Conservation (phyloP, 352 stramenopile genomes). For the Phytophthora multivora region DNA sequence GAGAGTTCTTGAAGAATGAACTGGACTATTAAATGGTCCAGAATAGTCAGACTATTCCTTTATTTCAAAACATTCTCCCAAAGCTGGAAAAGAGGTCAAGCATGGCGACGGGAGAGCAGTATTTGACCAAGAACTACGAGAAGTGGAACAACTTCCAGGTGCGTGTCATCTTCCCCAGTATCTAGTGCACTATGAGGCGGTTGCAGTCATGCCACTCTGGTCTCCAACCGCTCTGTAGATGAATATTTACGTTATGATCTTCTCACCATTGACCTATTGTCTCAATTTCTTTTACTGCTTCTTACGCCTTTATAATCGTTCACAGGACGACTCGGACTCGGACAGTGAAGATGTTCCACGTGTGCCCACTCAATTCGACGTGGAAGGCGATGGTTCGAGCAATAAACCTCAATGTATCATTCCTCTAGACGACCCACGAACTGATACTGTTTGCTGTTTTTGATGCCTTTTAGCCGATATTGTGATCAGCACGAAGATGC, state of each 20-base stretch:
- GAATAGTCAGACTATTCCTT: background rate
- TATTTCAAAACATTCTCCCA: background rate
- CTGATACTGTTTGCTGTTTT: constrained; percentile 1
- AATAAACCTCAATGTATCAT: constrained; percentile 1
- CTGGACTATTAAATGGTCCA: background rate
- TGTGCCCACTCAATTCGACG: constrained; percentile 82
- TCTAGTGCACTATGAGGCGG: background rate
- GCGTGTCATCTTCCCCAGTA: background rate
- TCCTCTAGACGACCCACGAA: background rate
- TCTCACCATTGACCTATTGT: background rate
- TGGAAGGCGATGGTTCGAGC: constrained; percentile 73
- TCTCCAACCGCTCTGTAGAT: constrained; percentile 3
- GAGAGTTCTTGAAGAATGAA: background rate
- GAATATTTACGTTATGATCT: background rate
- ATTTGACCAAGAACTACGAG: constrained; percentile 88
- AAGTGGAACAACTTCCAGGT: constrained; percentile 90
- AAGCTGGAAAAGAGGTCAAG: background rate
- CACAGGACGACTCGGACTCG: constrained; percentile 68
- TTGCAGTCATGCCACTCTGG: background rate
- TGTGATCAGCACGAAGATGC: constrained; percentile 75
- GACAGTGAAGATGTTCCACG: constrained; percentile 59
- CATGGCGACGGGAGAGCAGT: constrained; percentile 65
- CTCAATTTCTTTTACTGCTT: background rate
- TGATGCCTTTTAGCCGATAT: constrained; percentile 60
- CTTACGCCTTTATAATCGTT: background rate